phyloP scores from a whole-genome alignment of 768 basidiomycete genomes.

The Boletus reticulatus region DNA sequence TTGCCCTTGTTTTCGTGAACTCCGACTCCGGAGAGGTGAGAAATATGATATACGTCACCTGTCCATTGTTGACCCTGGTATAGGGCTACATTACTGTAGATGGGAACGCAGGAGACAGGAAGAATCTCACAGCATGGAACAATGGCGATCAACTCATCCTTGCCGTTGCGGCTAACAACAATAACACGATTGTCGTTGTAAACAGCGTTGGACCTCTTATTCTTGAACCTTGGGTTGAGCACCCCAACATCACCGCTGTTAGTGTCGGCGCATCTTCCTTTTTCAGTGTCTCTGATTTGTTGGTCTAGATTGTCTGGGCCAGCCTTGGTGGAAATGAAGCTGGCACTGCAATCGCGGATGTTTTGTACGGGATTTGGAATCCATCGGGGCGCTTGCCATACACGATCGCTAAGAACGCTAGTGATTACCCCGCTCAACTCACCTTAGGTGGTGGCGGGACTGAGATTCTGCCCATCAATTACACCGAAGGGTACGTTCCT shows the following conservation, averaged over 20 bases:
- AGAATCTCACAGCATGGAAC: slow-evolving; percentile 41
- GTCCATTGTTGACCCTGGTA: background rate
- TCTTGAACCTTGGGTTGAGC: slow-evolving; percentile 67
- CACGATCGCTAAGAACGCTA: slow-evolving; percentile 60
- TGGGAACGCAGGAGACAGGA: slow-evolving; percentile 43
- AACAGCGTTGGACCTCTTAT: slow-evolving; percentile 75
- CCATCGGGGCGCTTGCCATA: slow-evolving; percentile 72
- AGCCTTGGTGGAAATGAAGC: slow-evolving; percentile 72
- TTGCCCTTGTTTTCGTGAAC: slow-evolving; percentile 78
- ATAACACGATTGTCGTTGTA: slow-evolving; percentile 77
- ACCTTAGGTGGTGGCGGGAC: slow-evolving; percentile 21
- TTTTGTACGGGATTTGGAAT: slow-evolving; percentile 75
- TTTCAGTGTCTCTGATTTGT: slow-evolving; percentile 7
- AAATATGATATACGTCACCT: background rate
- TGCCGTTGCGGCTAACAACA: slow-evolving; percentile 62
- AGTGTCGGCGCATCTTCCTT: slow-evolving; percentile 35
- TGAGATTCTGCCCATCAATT: slow-evolving; percentile 50
- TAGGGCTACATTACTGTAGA: slow-evolving; percentile 56
- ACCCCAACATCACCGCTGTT: slow-evolving; percentile 73
- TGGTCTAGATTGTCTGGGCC: slow-evolving; percentile 43
- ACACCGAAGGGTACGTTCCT: slow-evolving; percentile 47
- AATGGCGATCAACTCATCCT: slow-evolving; percentile 40
- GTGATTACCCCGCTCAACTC: slow-evolving; percentile 51
- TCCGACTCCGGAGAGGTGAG: slow-evolving; percentile 77
- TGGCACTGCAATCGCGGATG: slow-evolving; percentile 72